Conservation (phyloP, 768 basidiomycete species). For the Mycena epipterygia region DNA sequence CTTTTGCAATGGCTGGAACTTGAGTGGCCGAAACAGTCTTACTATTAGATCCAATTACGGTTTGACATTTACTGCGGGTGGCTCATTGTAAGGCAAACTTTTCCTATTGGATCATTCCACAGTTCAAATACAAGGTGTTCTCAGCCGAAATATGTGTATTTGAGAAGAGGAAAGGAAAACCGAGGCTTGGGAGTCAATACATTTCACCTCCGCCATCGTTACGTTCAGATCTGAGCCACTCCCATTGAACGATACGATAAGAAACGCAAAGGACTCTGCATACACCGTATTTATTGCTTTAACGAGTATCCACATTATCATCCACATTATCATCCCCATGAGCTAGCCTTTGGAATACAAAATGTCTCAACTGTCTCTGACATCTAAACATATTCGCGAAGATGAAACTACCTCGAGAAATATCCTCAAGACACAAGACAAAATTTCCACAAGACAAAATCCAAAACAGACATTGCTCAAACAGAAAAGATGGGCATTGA, state of each 20-base stretch:
- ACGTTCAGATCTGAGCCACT: not conserved
- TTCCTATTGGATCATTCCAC: no score
- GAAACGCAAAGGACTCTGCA: not conserved
- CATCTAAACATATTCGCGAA: constrained; percentile 2
- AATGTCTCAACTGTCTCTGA: not conserved
- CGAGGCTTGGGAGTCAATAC: not conserved
- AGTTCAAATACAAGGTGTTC: not conserved
- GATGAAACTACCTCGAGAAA: not conserved
- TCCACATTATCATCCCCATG: no score
- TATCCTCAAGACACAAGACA: constrained; percentile 5
- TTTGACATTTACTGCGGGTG: no score
- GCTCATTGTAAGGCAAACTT: no score
- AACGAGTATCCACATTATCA: not conserved
- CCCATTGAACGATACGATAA: not conserved
- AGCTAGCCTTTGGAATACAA: not conserved
- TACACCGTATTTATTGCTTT: not conserved
- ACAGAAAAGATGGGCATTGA: not conserved
- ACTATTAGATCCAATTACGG: no score
- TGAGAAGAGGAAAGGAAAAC: not conserved
- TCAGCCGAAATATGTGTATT: not conserved
- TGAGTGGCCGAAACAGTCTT: no score
- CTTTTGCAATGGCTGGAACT: no score
- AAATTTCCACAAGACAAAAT: no score
- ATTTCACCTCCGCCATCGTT: not conserved
- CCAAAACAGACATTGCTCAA: constrained; percentile 8